Percentiles rank a stretch among this genome's conserved stretches.
These are phyloP conservation scores for Orobanche coerulescens DNA, from an alignment of 257 asterid species.

Conservation along the genomic window DNA sequence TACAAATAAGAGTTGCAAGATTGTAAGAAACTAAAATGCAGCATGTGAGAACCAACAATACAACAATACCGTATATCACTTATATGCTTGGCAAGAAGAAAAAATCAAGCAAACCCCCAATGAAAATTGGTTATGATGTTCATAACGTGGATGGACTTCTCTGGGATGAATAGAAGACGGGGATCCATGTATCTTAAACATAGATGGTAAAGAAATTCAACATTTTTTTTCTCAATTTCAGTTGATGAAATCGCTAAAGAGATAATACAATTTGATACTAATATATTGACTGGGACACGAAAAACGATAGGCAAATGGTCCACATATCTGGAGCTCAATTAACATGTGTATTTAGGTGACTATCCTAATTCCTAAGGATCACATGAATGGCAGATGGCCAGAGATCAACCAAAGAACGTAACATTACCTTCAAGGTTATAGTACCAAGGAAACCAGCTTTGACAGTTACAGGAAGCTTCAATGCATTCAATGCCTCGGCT, in stretches of 20 bases:
- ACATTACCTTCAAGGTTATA: slow-evolving; percentile 81
- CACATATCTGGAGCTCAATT: slow-evolving; percentile 9
- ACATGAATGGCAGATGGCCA: background rate
- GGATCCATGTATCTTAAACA: background rate
- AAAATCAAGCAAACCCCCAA: slow-evolving; percentile 12
- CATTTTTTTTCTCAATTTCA: background rate
- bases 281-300: background rate
- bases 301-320: background rate
- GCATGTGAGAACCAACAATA: slow-evolving; percentile 9
- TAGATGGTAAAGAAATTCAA: background rate
- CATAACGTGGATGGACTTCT: background rate
- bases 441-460: slow-evolving; percentile 96
- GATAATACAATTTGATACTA: background rate
- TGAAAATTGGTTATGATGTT: background rate
- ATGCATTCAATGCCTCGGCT: slow-evolving; percentile 90
- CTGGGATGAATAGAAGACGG: background rate
- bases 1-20: slow-evolving; percentile 8
- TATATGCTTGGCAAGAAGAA: slow-evolving; percentile 2
- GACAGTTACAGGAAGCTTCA: slow-evolving; percentile 90
- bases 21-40: background rate
- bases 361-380: background rate
- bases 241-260: background rate
- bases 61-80: too few species aligned
- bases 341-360: slow-evolving; percentile 2
- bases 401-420: background rate